Conservation (phyloP, 208 protist species). For the Balamuthia mandrillaris region DNA sequence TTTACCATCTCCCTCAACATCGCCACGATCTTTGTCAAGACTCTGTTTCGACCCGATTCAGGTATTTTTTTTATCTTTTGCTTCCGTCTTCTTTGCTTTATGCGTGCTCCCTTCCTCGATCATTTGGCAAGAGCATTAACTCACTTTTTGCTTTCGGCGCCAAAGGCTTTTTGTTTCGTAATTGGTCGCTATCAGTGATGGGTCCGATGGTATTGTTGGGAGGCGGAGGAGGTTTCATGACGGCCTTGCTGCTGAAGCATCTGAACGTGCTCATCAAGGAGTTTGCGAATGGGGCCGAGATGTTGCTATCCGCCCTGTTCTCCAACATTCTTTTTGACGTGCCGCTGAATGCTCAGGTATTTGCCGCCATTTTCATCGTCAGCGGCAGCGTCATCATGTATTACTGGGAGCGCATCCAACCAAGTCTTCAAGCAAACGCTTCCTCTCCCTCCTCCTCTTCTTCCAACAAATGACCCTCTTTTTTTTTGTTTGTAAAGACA, state of each 20-base stretch:
- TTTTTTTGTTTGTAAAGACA: no score
- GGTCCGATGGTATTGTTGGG: no score
- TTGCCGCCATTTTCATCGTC: background rate
- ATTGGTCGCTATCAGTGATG: no score
- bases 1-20: constrained; percentile 14
- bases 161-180: background rate
- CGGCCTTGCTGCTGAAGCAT: background rate
- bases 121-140: background rate
- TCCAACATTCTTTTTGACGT: background rate
- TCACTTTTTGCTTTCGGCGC: background rate
- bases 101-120: background rate
- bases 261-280: constrained; percentile 30
- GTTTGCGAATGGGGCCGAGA: constrained; percentile 4
- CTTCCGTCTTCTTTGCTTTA: background rate
- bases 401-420: no score
- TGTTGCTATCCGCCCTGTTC: background rate
- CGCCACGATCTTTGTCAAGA: background rate
- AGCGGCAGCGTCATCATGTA: constrained; percentile 5
- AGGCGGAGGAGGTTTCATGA: background rate
- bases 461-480: no score
- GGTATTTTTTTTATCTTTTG: background rate
- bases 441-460: no score
- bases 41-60: background rate
- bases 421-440: no score
- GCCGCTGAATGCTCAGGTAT: background rate